Evolutionary conservation across 2,329 filamentous ascomycete genomes (phyloP).

Genomic region (Botryotinia narcissicola): DNA sequence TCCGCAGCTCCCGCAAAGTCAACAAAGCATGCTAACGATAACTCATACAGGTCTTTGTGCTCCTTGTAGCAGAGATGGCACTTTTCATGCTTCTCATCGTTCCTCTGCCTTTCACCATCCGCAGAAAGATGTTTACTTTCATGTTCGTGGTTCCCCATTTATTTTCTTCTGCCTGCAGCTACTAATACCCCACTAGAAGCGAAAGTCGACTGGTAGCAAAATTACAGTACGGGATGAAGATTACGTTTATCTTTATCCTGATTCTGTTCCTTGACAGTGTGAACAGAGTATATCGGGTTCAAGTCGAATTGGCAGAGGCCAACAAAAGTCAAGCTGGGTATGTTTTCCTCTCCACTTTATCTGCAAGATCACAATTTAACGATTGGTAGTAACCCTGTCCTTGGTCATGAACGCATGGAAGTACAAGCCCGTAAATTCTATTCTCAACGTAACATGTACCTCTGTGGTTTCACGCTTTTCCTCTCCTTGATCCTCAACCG

Average conservation of each 20-base stretch:
- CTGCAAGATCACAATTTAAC: conserved; percentile 29
- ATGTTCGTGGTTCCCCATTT: conserved; percentile 75
- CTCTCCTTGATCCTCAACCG: conserved; percentile 98
- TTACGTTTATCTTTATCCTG: conserved; percentile 97
- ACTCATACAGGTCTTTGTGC: conserved; percentile 67
- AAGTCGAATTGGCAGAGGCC: conserved; percentile 77
- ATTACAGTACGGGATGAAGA: conserved; percentile 96
- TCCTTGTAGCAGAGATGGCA: conserved; percentile 79
- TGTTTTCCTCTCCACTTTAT: conserved; percentile 14
- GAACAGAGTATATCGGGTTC: conserved; percentile 91
- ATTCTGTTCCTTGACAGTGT: conserved; percentile 98
- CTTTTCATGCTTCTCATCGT: conserved; percentile 79
- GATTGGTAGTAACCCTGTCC: conserved; percentile 58
- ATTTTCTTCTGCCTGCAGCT: not conserved
- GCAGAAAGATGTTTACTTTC: conserved; percentile 54
- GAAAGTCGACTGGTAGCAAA: conserved; percentile 67
- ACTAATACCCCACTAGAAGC: conserved; percentile 32
- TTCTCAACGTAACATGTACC: conserved; percentile 99
- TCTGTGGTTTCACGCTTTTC: conserved; percentile 98
- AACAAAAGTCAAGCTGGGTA: conserved; percentile 54
- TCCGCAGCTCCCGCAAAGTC: not conserved
- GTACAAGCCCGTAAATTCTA: conserved; percentile 99
- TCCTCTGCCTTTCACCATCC: conserved; percentile 75
- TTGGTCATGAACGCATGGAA: conserved; percentile 94
- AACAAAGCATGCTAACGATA: conserved; percentile 25